Evolutionary conservation across 371 early-diverging fungal species (phyloP), one percentile per base, ranked within the genome.

Genomic region (Nematocida minor): DNA sequence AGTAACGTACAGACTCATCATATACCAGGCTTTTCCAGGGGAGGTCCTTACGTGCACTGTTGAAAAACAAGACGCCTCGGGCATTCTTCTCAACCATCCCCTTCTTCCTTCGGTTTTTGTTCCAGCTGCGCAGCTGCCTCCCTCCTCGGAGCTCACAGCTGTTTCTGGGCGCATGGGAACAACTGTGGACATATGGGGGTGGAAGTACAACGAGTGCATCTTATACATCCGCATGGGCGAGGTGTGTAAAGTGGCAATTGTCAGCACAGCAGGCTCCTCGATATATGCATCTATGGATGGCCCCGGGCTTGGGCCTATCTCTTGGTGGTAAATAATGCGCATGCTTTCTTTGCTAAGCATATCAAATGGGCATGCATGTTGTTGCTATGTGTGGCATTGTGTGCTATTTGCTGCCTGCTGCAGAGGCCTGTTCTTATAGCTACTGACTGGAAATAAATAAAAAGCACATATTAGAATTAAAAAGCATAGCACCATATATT

Each of bases 271-370:
- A 16, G 27, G 11, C 9, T 22, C 48, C 4, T 20, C 3, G 18
- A 51, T 74, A 27, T 62, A 22, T 22, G 41, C 36, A 20, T 6
- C 63, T 0, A 60, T 74, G 4, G 34, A 31, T 46, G 63, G 42
- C 14, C 55, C 77, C 2, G 77, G 77, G 6, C 63, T 74, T 11
- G 77, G 77, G 0, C 77, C 77, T n/a, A n/a, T 47, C 29, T 20
- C 54, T 32, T 74, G 77, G 77, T 74, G 77, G 77, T 74, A 66
- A 53, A n/a, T n/a, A n/a, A n/a, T n/a, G n/a, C n/a, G n/a, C n/a
- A n/a, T n/a, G 25, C 7, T 53, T 18, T 18, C 22, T 53, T 53
- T n/a, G 7, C n/a, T 53, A 6, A 69, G 62, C 60, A 31, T 7
- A 32, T 4, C 11, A 7, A 32, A 41, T 20, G 32, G 34, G 62